Percentiles rank a stretch among this genome's conserved stretches.
Evolutionary conservation across 495 filamentous ascomycete species (phyloP).

Genomic region (Aspergillus avenaceus): DNA sequence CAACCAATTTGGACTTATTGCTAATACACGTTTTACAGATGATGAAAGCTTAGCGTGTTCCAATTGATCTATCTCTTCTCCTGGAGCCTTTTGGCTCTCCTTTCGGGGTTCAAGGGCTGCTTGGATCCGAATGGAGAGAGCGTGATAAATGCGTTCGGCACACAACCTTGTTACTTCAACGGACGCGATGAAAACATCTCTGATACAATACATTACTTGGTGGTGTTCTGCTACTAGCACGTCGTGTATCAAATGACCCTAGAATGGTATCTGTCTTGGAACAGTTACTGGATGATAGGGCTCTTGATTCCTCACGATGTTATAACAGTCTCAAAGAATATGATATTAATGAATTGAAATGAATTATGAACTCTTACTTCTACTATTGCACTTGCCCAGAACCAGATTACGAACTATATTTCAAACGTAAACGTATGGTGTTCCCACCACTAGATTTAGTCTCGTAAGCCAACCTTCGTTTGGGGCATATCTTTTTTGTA

Average conservation of each 20-base stretch:
- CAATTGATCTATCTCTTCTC: slow-evolving; percentile 73
- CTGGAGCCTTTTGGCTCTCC: slow-evolving; percentile 74
- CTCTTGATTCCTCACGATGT: slow-evolving; percentile 1
- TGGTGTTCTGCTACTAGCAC: slow-evolving; percentile 24
- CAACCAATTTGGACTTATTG: slow-evolving; percentile 2
- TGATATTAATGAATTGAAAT: too few relatives aligned
- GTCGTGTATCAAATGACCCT: slow-evolving; percentile 9
- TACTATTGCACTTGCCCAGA: too few relatives aligned
- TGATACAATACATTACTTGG: slow-evolving; percentile 57
- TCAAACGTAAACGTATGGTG: too few relatives aligned
- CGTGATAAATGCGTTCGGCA: slow-evolving; percentile 99
- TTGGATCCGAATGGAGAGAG: slow-evolving; percentile 60
- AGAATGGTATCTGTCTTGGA: slow-evolving; percentile 5
- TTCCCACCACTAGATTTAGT: too few relatives aligned
- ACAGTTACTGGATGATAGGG: slow-evolving; percentile 10
- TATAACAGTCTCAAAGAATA: too few relatives aligned
- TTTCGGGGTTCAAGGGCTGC: slow-evolving; percentile 91
- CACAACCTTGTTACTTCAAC: slow-evolving; percentile 92
- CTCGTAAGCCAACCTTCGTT: too few relatives aligned
- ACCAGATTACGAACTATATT: too few relatives aligned
- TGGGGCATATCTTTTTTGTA: not conserved
- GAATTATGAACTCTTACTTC: too few relatives aligned
- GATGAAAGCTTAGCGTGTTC: slow-evolving; percentile 99
- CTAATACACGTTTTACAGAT: slow-evolving; percentile 61
- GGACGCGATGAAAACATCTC: slow-evolving; percentile 99